Percentiles rank a stretch among this genome's conserved stretches.
These are phyloP conservation scores for Angomonas desouzai DNA, from an alignment of 208 protist species.

Conservation along the genomic window DNA sequence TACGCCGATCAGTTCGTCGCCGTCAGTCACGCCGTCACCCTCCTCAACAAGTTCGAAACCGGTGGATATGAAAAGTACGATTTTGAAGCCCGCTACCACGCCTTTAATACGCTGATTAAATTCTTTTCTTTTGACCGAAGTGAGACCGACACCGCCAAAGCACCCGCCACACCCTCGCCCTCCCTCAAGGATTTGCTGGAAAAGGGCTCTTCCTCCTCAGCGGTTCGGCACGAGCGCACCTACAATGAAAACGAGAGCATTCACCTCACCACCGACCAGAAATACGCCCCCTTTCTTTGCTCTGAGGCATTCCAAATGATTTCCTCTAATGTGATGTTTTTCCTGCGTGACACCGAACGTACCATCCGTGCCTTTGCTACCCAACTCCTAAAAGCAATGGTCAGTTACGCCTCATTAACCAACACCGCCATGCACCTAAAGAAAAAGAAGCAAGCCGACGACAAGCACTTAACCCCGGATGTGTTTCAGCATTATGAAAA, in stretches of 20 bases:
- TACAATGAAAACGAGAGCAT: constrained; percentile 70
- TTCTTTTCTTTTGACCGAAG: constrained; percentile 80
- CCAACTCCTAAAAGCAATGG: constrained; percentile 69
- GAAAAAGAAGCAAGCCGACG: not conserved
- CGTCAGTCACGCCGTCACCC: constrained; percentile 50
- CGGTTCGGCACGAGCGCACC: constrained; percentile 46
- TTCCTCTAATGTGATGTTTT: constrained; percentile 75
- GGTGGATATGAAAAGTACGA: constrained; percentile 72
- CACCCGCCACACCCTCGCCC: not conserved
- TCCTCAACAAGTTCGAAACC: constrained; percentile 76
- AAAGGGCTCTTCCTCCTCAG: not conserved
- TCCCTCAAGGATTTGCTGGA: constrained; percentile 1
- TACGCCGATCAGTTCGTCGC: constrained; percentile 48
- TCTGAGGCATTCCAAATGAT: constrained; percentile 54
- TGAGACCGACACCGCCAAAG: constrained; percentile 11
- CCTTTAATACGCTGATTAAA: constrained; percentile 61
- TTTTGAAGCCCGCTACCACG: constrained; percentile 86
- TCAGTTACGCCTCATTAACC: constrained; percentile 56
- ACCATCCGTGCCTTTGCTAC: constrained; percentile 67
- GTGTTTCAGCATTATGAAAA: constrained; percentile 17
- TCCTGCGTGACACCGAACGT: constrained; percentile 76
- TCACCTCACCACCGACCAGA: constrained; percentile 47
- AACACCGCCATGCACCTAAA: constrained; percentile 2
- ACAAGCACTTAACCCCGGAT: constrained; percentile 1
- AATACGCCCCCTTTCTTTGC: constrained; percentile 42